Conservation (phyloP, 768 basidiomycete species). For the Leccinum boreale region DNA sequence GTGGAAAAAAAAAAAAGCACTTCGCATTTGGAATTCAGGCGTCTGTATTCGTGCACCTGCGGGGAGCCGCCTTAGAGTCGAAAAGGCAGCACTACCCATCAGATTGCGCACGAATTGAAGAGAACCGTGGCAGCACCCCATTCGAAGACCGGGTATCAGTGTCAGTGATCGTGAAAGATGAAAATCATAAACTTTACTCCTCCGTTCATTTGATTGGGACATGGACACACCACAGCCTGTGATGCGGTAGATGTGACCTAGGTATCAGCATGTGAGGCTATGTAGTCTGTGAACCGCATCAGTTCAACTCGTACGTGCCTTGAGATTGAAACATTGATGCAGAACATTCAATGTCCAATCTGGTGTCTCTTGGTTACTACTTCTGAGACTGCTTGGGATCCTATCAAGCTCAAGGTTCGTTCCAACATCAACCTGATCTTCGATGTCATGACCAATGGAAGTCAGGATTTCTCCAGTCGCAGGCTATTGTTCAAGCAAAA, state of each 20-base stretch:
- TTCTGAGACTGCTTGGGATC: neutral
- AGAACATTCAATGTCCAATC: neutral
- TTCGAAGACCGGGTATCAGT: neutral
- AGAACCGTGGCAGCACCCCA: neutral
- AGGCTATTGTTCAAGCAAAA: neutral
- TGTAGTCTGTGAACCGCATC: neutral
- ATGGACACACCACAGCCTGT: no score
- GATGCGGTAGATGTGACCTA: no score
- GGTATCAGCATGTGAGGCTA: neutral
- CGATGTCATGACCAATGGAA: neutral
- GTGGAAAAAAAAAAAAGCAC: neutral
- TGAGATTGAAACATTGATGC: neutral
- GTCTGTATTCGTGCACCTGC: neutral
- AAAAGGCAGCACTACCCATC: neutral
- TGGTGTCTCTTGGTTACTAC: neutral
- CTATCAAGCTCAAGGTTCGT: neutral
- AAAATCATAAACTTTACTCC: neutral
- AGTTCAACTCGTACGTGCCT: neutral
- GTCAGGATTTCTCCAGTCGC: neutral
- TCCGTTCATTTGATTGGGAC: no score
- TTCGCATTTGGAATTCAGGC: neutral
- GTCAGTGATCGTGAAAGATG: neutral
- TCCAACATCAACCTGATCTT: neutral
- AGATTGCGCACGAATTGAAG: neutral
- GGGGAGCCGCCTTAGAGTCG: neutral